Base-by-base conservation (phyloP, 495 filamentous ascomycete genomes). In the Parathielavia hyrcaniae region DNA sequence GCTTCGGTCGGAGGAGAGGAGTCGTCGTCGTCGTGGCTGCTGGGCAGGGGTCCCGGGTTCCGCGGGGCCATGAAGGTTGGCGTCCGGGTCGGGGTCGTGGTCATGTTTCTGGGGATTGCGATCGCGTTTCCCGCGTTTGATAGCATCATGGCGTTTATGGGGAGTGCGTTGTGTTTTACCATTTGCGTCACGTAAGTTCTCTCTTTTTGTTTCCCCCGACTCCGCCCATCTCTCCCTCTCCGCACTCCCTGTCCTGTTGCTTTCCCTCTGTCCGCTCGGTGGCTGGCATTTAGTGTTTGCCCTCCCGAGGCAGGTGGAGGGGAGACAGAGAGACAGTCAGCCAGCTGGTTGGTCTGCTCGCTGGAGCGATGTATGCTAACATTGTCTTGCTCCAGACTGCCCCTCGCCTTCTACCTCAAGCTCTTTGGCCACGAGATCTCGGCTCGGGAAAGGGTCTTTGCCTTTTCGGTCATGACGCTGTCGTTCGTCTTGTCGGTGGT, bases 81-180 rank as follows among this genome's bases (percentile, higher is more conserved):
- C 7, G 76, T 96, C 34, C 80, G 90, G 35, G 64, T 92, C 1
- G 49, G 67, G 17, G 71, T 72, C 10, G 57, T 78, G n/a, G 20
- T 76, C 6, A 52, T 69, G 8, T 75, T 77, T 40, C 57, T 78
- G 44, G 61, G 52, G 14, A 79, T 78, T n/a, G 81, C 91, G 12
- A 86, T 97, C 44, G 66, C 92, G 8, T 89, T 95, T 65, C 93
- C 93, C 14, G 79, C 81, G 0, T 98, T 97, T 64, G 93, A 98
- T 67, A 81, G 83, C 54, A 91, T 98, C 65, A 96, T 97, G 91
- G 87, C 88, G 34, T 86, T 98, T 57, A 82, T 97, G 75, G 93
- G 93, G 2, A 86, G 83, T 32, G 86, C 89, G n/a, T 78, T 96
- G 53, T 95, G 91, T 68, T 96, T 96, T 69, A 87, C 87, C 13